These are phyloP conservation scores for Excoecaria agallocha DNA, from an alignment of 345 rosid genomes.

Conservation along the genomic window DNA sequence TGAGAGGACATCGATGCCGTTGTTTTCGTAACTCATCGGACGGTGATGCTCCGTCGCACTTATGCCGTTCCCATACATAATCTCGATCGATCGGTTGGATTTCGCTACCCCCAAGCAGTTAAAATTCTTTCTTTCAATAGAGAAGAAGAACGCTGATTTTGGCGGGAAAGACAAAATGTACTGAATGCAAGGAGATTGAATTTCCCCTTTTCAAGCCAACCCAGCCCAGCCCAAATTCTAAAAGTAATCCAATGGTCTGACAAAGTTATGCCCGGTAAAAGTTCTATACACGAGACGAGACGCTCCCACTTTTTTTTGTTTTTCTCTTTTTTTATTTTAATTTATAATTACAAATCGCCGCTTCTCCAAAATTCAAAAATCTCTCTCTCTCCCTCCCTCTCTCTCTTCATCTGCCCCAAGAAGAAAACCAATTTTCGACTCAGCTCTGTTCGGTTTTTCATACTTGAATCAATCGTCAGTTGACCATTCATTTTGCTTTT, in stretches of 20 bases:
- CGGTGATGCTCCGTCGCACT: slow-evolving; percentile 14
- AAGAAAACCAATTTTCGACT: not conserved
- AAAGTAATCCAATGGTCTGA: no score
- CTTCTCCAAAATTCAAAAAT: slow-evolving; percentile 55
- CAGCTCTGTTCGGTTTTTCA: not conserved
- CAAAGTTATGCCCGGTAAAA: not conserved
- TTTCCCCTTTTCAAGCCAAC: no score
- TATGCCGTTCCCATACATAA: slow-evolving; percentile 37
- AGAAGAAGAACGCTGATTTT: slow-evolving; percentile 10
- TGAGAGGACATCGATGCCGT: slow-evolving; percentile 41
- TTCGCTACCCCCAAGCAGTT: not conserved
- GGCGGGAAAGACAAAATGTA: slow-evolving; percentile 7
- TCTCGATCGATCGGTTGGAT: slow-evolving; percentile 11
- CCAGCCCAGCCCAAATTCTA: no score
- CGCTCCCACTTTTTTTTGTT: not conserved
- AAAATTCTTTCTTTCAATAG: not conserved
- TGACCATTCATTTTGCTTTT: not conserved
- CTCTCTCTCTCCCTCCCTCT: not conserved
- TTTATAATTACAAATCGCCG: slow-evolving; percentile 37
- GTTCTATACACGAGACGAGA: not conserved
- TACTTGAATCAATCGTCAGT: not conserved
- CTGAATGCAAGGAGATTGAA: no score
- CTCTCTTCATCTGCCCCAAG: not conserved
- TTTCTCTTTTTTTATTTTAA: not conserved
- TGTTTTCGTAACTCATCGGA: slow-evolving; percentile 21